Evolutionary conservation across 2,329 filamentous ascomycete genomes (phyloP), one percentile per base, ranked within the genome.

Genomic region (Sclerotinia glacialis): DNA sequence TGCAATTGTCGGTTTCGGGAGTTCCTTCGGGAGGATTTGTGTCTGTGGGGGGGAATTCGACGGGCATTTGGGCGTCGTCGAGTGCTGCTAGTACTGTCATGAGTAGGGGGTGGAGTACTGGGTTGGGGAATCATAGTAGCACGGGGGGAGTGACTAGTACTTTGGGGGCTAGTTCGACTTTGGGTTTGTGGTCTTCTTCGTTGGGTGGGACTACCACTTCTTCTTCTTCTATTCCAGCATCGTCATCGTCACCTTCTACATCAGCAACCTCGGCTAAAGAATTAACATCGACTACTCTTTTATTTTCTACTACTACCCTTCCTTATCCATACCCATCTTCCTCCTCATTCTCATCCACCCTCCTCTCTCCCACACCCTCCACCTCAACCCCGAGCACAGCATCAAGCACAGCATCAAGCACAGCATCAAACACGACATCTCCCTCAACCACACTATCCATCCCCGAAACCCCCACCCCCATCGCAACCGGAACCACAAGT

Each of bases 381-480:
- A 63, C 52, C 18, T 49, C 34, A 26, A 40, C 40, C 50, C n/a
- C n/a, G n/a, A n/a, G n/a, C n/a, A n/a, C n/a, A n/a, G n/a, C n/a
- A n/a, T n/a, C n/a, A n/a, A n/a, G n/a, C n/a, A n/a, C n/a, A n/a
- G n/a, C n/a, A n/a, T n/a, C n/a, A 42, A 64, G 60, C 61, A 37
- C 50, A 47, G 42, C 46, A 66, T 64, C 18, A 42, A 64, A 62
- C 61, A 37, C 50, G 44, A 46, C 50, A 67, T 65, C 18, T 65
- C 66, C 26, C 69, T 26, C 42, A 26, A 40, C 40, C 50, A 50
- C 47, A 21, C 5, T 52, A 63, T 37, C 56, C 54, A 18, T 78
- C 68, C 76, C 77, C 28, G 69, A 74, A 53, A 69, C 67, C 18
- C 77, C 78, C 18, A 68, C 67, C 16, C 77, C 78, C 18, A 68